Conservation (phyloP, 331 rosid genomes). For the Erythrophleum ivorense region DNA sequence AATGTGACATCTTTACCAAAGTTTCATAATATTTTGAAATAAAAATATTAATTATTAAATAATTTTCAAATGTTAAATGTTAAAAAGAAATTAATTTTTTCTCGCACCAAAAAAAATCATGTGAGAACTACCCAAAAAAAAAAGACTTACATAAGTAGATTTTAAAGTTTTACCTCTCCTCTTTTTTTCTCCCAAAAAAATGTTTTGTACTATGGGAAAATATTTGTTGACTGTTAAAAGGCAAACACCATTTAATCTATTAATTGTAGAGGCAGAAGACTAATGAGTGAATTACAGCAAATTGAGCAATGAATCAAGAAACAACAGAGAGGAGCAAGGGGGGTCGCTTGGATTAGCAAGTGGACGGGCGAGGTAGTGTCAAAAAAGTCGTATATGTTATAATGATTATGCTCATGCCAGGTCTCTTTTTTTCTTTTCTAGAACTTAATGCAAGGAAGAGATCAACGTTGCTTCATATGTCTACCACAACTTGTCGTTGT, state of each 20-base stretch:
- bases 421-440: neutral
- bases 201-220: too few species aligned
- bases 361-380: slow-evolving; percentile 9
- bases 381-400: slow-evolving; percentile 31
- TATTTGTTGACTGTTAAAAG: too few species aligned
- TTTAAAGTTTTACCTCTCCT: too few species aligned
- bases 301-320: neutral
- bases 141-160: too few species aligned
- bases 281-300: neutral
- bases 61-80: neutral
- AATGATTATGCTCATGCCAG: slow-evolving; percentile 36
- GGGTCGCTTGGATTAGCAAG: slow-evolving; percentile 28
- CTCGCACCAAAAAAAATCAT: too few species aligned
- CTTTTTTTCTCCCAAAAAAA: too few species aligned
- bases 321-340: slow-evolving; percentile 17
- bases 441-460: slow-evolving; percentile 28
- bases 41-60: neutral
- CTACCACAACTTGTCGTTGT: slow-evolving; percentile 40
- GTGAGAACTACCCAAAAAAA: too few species aligned
- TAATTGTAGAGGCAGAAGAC: neutral
- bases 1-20: neutral
- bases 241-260: neutral
- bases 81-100: too few species aligned
- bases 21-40: too few species aligned
- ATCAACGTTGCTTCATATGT: slow-evolving; percentile 40